phyloP scores from a whole-genome alignment of 805 yeast genomes.

The Candida dajiaensis region DNA sequence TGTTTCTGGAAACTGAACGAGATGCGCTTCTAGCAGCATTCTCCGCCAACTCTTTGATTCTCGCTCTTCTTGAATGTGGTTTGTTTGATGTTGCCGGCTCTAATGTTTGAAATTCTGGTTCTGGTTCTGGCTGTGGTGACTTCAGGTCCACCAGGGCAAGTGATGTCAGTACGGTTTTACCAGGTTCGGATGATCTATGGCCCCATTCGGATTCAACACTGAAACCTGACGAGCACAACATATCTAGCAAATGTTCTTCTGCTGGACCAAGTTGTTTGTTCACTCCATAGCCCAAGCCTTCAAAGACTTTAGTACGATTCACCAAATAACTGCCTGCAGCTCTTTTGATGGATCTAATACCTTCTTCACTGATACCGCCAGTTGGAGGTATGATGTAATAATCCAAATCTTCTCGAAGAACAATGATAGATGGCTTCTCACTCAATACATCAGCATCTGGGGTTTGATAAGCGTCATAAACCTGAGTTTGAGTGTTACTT shows the following conservation, averaged over 20 bases:
- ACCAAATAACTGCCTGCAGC: conserved; percentile 67
- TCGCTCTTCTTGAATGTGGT: conserved; percentile 37
- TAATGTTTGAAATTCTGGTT: conserved; percentile 22
- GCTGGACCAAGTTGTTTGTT: conserved; percentile 71
- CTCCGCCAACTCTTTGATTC: conserved; percentile 58
- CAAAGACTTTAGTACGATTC: conserved; percentile 56
- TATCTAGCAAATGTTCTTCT: conserved; percentile 88
- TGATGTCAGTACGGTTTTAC: conserved; percentile 81
- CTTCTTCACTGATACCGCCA: conserved; percentile 46
- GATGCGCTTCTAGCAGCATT: conserved; percentile 49
- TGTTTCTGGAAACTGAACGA: conserved; percentile 46
- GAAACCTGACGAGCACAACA: conserved; percentile 91
- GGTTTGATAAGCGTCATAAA: conserved; percentile 29
- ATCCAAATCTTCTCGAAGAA: conserved; percentile 89
- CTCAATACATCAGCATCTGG: conserved; percentile 62
- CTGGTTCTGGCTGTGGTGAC: conserved; percentile 24
- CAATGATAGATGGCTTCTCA: conserved; percentile 85
- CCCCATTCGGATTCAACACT: conserved; percentile 72
- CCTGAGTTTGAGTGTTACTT: conserved; percentile 32
- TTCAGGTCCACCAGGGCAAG: conserved; percentile 63
- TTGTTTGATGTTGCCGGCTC: conserved; percentile 37
- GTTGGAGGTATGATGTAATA: conserved; percentile 83
- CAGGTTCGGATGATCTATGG: conserved; percentile 79
- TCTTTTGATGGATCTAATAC: conserved; percentile 62
- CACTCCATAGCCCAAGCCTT: conserved; percentile 64